Base-by-base conservation (phyloP, 805 yeast species). In the Nakazawaea laoshanensis region DNA sequence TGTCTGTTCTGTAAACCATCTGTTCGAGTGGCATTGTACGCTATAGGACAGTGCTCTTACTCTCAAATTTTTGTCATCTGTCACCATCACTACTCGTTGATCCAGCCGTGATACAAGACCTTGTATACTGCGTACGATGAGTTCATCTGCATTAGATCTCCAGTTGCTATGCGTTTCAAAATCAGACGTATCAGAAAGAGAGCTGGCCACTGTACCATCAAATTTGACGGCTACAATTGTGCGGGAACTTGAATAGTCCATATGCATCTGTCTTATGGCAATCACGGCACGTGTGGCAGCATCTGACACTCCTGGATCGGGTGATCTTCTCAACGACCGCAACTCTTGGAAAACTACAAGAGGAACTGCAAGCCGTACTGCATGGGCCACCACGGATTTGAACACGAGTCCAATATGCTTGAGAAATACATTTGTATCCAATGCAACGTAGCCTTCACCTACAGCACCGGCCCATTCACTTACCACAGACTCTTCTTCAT, bases 271-370 rank as follows among this genome's bases (percentile, higher is more conserved):
- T 39, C 88, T 61, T 25, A 80, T 66, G 5, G 81, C 77, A 4
- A 82, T 77, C 5, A 82, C 87, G 1, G 87, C 82, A 32, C 94
- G 57, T 0, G 89, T 80, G 0, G 89, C 89, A 2, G 87, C 79
- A 49, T 82, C 92, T 2, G 85, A 73, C 13, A 82, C 76, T 4
- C 79, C 70, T 2, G 77, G 77, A 49, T 82, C 92, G 12, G 74
- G 69, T 1, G 85, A 76, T 44, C 80, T 71, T 38, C 89, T 57
- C 40, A 82, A 55, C 5, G 84, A 76, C 44, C 89, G 56, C 39
- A 82, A 57, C 47, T 82, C 92, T 57, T 81, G 89, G 48, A 81
- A 82, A 5, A 82, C 85, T 13, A 83, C 77, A 37, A 82, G 58
- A 26, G 92, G 88, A 4, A 81, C 73, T 43, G 76, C 70, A 16